Percentiles rank a stretch among this genome's conserved stretches.
These are phyloP conservation scores for Colletotrichum gloeosporioides DNA, from an alignment of 2,329 filamentous ascomycete species.

Conservation along the genomic window DNA sequence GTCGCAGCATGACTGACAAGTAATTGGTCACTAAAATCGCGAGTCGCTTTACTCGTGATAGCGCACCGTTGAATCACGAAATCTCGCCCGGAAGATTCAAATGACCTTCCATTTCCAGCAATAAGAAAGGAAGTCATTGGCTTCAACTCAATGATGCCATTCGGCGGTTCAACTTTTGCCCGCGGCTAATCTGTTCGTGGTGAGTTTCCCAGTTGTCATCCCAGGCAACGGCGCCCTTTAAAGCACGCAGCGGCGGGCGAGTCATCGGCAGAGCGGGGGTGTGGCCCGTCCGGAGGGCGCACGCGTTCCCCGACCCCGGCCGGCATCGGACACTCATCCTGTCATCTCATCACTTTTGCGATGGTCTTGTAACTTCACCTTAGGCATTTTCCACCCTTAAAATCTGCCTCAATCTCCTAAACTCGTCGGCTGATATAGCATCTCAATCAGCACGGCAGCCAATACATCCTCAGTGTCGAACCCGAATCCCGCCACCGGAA, in stretches of 20 bases:
- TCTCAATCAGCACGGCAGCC: no score
- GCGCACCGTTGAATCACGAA: not conserved
- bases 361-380: not conserved
- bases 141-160: not conserved
- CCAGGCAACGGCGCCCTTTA: not conserved
- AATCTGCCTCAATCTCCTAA: no score
- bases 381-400: no score
- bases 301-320: not conserved
- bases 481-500: not conserved
- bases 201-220: not conserved
- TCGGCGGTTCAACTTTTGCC: not conserved
- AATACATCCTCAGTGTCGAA: not conserved
- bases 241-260: not conserved
- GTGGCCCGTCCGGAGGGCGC: not conserved
- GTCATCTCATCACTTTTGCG: not conserved
- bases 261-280: not conserved
- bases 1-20: not conserved
- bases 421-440: no score
- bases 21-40: not conserved
- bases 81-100: not conserved
- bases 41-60: not conserved
- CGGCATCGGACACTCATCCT: not conserved
- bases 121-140: not conserved
- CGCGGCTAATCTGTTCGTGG: not conserved
- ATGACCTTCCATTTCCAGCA: not conserved